Conservation (phyloP, 1,284 basidiomycete genomes). For the Pseudozyma sp. region DNA sequence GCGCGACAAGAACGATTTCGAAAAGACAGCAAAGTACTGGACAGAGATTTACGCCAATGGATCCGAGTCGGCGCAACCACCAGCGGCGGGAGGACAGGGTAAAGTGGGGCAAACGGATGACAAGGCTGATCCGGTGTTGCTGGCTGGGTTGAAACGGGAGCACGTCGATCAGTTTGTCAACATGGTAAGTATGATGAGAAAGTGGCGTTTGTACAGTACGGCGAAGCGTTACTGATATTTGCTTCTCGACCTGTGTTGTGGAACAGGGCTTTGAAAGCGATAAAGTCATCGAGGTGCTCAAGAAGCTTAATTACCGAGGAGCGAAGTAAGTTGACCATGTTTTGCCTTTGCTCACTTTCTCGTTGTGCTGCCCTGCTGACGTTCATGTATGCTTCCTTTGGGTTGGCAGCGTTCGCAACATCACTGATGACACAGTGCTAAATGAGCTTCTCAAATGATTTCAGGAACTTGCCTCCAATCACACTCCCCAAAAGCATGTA, state of each 20-base stretch:
- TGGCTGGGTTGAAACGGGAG: constrained; percentile 71
- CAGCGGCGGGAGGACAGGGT: constrained; percentile 39
- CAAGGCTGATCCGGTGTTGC: constrained; percentile 66
- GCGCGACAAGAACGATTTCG: constrained; percentile 85
- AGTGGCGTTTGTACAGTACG: background rate
- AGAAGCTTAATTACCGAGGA: constrained; percentile 90
- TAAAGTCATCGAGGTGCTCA: constrained; percentile 88
- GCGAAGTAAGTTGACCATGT: constrained; percentile 73
- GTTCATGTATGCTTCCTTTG: no score
- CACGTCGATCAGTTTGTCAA: constrained; percentile 71
- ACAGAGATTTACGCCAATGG: constrained; percentile 64
- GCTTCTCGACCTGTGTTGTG: background rate
- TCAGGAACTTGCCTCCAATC: no score
- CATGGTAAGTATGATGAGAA: constrained; percentile 39
- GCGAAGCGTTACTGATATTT: no score
- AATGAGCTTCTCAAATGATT: constrained; percentile 56
- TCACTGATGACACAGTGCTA: constrained; percentile 60
- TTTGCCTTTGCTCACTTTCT: background rate
- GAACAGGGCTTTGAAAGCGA: constrained; percentile 75
- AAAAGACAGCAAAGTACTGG: constrained; percentile 94
- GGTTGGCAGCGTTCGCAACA: constrained; percentile 50
- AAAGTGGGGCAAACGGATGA: constrained; percentile 54
- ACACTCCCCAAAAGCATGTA: constrained; percentile 20
- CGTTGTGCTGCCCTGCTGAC: background rate
- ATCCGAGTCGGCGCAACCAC: constrained; percentile 44